Percentiles rank a stretch among this genome's conserved stretches.
These are phyloP conservation scores for Cercophora samala DNA, from an alignment of 495 filamentous ascomycete genomes.

Conservation along the genomic window DNA sequence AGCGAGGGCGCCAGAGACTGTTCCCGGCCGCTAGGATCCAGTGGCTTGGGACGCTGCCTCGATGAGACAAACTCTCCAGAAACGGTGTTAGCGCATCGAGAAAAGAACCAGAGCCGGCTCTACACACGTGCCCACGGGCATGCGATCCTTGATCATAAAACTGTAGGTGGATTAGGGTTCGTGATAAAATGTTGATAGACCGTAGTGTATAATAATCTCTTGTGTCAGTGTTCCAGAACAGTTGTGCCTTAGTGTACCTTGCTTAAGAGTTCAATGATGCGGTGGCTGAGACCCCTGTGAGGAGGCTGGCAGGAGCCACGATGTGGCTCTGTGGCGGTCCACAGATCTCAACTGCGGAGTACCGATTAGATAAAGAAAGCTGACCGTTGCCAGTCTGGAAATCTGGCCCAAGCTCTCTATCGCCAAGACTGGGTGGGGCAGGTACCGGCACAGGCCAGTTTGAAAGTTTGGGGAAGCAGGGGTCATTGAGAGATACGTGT, in stretches of 20 bases:
- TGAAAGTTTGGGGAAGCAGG: constrained; percentile 13
- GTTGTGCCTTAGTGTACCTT: too few relatives aligned
- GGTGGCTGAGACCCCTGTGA: background rate
- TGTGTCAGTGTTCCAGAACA: too few relatives aligned
- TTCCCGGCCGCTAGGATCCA: constrained; percentile 6
- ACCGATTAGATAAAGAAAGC: background rate
- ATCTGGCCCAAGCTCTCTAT: background rate
- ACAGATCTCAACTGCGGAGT: background rate
- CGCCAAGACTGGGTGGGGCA: background rate
- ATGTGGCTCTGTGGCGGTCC: background rate
- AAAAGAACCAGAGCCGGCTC: background rate
- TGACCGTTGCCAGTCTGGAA: background rate
- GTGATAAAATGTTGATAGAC: background rate
- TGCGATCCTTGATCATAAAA: background rate
- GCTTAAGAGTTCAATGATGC: background rate
- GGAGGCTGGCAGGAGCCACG: constrained; percentile 3
- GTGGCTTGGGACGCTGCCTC: constrained; percentile 13
- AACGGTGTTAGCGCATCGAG: background rate
- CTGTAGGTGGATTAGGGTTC: background rate
- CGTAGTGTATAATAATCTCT: background rate
- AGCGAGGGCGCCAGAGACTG: background rate
- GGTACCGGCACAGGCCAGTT: constrained; percentile 11
- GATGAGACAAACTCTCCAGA: constrained; percentile 11
- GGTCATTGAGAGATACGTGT: constrained; percentile 26
- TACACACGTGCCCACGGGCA: constrained; percentile 2